Evolutionary conservation across 1,284 basidiomycete species (phyloP), one percentile per base, ranked within the genome.

Genomic region (Gymnopus androsaceus): DNA sequence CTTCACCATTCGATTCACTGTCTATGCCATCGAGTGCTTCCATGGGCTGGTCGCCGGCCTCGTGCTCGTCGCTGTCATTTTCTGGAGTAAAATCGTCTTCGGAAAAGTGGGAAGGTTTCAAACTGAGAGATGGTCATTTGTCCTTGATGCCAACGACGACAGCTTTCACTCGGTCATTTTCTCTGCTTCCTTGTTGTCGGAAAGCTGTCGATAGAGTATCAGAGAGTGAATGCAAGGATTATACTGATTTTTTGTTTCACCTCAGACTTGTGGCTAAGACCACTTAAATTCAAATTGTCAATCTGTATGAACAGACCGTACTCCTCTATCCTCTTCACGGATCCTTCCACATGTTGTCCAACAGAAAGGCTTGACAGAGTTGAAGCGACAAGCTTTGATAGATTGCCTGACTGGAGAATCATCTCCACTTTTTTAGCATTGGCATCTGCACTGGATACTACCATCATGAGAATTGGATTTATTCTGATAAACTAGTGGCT

Each of bases 231-330:
- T 58, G 3, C 38, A 31, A 9, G 1, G 3, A 6, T 27, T 25
- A 55, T 21, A 23, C 47, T 33, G 41, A 33, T 49, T 55, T 54
- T 46, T 37, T 25, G 31, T n/a, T 15, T 17, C 25, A 40, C 90
- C 79, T 97, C 83, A 19, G 91, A 92, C 72, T 94, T 94, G 73
- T 99, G 97, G 70, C 96, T 98, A 9, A 99, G 78, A 4, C 97
- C 97, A 55, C 82, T 88, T 48, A 98, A 76, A 64, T 88, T 89
- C 1, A 90, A 89, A 14, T 83, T 88, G 9, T 91, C 85, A 40
- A 98, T 88, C 68, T 90, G 83, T 52, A 99, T 85, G 75, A 99
- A 98, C 36, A 98, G 79, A 15, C 97, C 97, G 66, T 93, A 99
- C 34, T 87, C 82, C 70, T 95, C 91, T 9, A 95, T 80, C 61